These are phyloP conservation scores for Microbotryum intermedium DNA, from an alignment of 1,284 basidiomycete species.

Conservation along the genomic window DNA sequence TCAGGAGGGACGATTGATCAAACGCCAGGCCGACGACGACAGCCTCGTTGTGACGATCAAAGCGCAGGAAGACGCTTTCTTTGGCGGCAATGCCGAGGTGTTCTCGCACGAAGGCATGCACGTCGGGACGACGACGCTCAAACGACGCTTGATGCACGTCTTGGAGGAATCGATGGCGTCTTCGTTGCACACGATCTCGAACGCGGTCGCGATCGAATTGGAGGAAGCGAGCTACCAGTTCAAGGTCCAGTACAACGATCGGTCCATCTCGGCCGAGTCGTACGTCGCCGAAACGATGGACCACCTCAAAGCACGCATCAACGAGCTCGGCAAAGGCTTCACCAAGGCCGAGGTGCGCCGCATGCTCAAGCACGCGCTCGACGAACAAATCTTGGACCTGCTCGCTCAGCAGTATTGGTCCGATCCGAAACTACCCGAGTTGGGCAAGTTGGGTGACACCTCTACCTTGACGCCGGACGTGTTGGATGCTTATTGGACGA, in stretches of 20 bases:
- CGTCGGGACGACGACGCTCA: conserved; percentile 83
- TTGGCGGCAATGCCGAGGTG: conserved; percentile 56
- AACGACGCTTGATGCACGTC: conserved; percentile 86
- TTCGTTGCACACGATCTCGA: conserved; percentile 87
- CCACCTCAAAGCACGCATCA: conserved; percentile 81
- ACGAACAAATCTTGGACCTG: conserved; percentile 94
- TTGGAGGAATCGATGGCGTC: conserved; percentile 95
- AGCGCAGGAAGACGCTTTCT: conserved; percentile 72
- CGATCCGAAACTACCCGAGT: conserved; percentile 72
- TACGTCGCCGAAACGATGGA: conserved; percentile 98
- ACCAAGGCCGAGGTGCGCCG: conserved; percentile 78
- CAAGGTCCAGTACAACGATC: conserved; percentile 99
- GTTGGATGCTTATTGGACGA: conserved; percentile 85
- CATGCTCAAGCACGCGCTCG: conserved; percentile 82
- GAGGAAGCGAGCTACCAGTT: conserved; percentile 97
- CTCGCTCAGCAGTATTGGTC: conserved; percentile 96
- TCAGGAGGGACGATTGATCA: conserved; percentile 31
- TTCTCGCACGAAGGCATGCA: conserved; percentile 60
- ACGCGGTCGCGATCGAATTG: conserved; percentile 90
- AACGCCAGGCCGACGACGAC: conserved; percentile 40
- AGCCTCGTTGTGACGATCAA: conserved; percentile 51
- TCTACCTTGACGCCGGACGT: conserved; percentile 55
- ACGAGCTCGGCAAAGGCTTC: conserved; percentile 74
- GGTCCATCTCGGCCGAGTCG: conserved; percentile 84
- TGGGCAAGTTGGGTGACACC: conserved; percentile 63